Conservation (phyloP, 257 asterid species). For the Handroanthus guayacan region DNA sequence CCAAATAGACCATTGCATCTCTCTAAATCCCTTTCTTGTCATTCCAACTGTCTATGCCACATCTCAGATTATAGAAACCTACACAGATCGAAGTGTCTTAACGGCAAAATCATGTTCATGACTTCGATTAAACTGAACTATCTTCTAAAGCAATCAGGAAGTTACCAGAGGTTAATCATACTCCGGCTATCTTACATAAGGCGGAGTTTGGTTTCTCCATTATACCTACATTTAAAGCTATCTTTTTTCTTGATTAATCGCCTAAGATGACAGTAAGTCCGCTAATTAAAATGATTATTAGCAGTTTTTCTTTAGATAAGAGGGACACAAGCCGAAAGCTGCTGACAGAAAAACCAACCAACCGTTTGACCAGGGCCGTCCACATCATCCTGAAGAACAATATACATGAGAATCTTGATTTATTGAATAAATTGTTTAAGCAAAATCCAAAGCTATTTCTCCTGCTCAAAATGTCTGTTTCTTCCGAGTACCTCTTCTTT, state of each 20-base stretch:
- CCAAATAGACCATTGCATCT: too few relatives aligned
- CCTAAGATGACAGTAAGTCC: not conserved
- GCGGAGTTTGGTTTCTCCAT: too few relatives aligned
- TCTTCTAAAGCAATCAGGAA: too few relatives aligned
- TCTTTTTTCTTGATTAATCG: not conserved
- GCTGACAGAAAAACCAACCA: slow-evolving; percentile 38
- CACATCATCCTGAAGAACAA: slow-evolving; percentile 4
- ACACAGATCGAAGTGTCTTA: too few relatives aligned
- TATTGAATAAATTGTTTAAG: slow-evolving; percentile 36
- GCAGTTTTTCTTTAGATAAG: not conserved
- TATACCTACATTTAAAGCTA: not conserved
- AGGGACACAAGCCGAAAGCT: slow-evolving; percentile 36
- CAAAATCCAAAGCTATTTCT: slow-evolving; percentile 48
- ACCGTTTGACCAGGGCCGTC: slow-evolving; percentile 64
- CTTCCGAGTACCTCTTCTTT: slow-evolving; percentile 29
- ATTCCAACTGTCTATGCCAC: too few relatives aligned
- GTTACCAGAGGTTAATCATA: too few relatives aligned
- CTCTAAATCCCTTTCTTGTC: too few relatives aligned
- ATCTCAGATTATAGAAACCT: too few relatives aligned
- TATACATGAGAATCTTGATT: slow-evolving; percentile 39
- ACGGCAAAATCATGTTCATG: too few relatives aligned
- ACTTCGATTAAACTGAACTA: too few relatives aligned
- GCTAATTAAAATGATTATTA: not conserved
- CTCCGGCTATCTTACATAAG: too few relatives aligned
- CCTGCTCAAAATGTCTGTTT: slow-evolving; percentile 47